Percentiles rank a stretch among this genome's conserved stretches.
These are phyloP conservation scores for Nematocida ausubeli DNA, from an alignment of 371 early-diverging fungal genomes.

Conservation along the genomic window DNA sequence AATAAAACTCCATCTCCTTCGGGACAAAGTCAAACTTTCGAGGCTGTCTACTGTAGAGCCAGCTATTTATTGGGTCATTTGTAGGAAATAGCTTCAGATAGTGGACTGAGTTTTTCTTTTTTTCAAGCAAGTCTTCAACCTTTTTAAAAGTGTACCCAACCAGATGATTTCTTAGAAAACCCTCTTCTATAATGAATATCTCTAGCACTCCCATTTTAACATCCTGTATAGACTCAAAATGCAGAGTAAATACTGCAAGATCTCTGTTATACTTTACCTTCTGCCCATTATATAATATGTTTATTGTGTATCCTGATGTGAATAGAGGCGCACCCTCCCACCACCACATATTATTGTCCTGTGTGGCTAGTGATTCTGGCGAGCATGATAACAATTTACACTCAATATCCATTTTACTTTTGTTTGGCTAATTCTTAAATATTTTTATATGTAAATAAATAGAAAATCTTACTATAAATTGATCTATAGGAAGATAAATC, in stretches of 20 bases:
- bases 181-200: constrained; percentile 23
- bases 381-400: constrained; percentile 12
- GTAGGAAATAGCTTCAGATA: constrained; percentile 40
- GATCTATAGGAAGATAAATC: no score
- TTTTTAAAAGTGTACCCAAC: constrained; percentile 30
- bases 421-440: constrained; percentile 2
- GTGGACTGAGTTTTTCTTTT: constrained; percentile 13
- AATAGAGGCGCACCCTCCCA: constrained; percentile 55
- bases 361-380: not conserved
- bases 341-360: constrained; percentile 15
- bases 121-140: constrained; percentile 36
- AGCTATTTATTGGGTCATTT: constrained; percentile 34
- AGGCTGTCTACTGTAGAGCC: constrained; percentile 33
- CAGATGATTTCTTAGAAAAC: constrained; percentile 12
- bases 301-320: constrained; percentile 6
- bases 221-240: constrained; percentile 12
- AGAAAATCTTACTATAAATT: no score
- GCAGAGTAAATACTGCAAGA: constrained; percentile 8
- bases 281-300: constrained; percentile 27
- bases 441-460: constrained; percentile 8
- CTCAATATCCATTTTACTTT: constrained; percentile 6
- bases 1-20: constrained; percentile 29
- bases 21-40: constrained; percentile 3
- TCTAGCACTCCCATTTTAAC: constrained; percentile 45
- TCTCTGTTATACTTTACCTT: constrained; percentile 1